These are phyloP conservation scores for Geranomyces michiganensis DNA, from an alignment of 192 early-diverging fungal species.

Conservation along the genomic window DNA sequence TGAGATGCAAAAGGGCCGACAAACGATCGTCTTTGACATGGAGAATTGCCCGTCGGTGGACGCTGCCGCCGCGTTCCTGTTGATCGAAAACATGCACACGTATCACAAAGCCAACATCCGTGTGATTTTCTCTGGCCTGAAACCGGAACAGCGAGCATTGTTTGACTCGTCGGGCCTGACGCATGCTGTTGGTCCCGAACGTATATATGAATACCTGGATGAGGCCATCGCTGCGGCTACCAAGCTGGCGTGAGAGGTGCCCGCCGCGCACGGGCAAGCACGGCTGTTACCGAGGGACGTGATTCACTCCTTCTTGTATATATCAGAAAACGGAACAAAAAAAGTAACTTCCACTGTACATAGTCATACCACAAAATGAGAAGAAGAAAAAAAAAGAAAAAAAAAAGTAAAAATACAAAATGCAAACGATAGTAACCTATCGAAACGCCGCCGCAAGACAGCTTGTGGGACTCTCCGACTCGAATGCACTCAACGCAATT, in stretches of 20 bases:
- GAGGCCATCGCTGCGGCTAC: background rate
- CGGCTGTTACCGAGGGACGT: too few relatives aligned
- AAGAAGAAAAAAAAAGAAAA: too few relatives aligned
- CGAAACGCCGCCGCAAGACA: too few relatives aligned
- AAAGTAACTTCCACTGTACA: too few relatives aligned
- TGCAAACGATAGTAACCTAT: too few relatives aligned
- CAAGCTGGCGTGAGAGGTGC: background rate
- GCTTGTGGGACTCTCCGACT: too few relatives aligned
- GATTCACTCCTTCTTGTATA: too few relatives aligned
- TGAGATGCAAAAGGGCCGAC: background rate
- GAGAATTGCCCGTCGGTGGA: slow-evolving; percentile 19
- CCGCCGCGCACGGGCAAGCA: too few relatives aligned
- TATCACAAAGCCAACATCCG: slow-evolving; percentile 24
- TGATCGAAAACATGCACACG: slow-evolving; percentile 27
- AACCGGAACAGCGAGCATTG: slow-evolving; percentile 10
- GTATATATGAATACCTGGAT: background rate
- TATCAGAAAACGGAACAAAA: too few relatives aligned
- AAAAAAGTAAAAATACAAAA: too few relatives aligned
- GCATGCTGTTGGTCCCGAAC: background rate
- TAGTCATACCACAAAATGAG: too few relatives aligned
- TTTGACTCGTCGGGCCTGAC: slow-evolving; percentile 21
- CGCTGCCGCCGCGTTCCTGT: slow-evolving; percentile 33
- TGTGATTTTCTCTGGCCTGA: slow-evolving; percentile 30
- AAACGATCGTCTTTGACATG: slow-evolving; percentile 15
- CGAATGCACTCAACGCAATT: too few relatives aligned